Evolutionary conservation across 2,329 filamentous ascomycete species (phyloP).

Genomic region (Didymella segeticola): DNA sequence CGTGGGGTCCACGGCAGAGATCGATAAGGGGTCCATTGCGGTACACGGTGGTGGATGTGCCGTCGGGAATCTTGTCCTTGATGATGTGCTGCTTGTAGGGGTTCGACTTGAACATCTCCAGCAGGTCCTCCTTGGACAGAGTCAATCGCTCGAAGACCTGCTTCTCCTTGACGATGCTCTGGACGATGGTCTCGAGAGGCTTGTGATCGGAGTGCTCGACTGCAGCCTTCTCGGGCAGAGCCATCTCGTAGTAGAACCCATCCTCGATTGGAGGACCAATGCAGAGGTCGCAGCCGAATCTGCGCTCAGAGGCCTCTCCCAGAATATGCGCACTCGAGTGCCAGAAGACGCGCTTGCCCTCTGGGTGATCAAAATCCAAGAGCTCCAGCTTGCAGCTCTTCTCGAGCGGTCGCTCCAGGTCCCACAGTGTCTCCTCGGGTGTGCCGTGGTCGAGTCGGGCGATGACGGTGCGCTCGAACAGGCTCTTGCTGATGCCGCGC

Average conservation of each 20-base stretch:
- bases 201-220: constrained; percentile 83
- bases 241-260: constrained; percentile 99
- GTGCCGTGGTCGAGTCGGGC: constrained; percentile 78
- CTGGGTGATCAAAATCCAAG: constrained; percentile 76
- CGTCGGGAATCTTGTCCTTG: constrained; percentile 86
- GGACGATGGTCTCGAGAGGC: constrained; percentile 79
- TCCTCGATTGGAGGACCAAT: constrained; percentile 91
- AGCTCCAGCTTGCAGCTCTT: constrained; percentile 84
- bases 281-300: constrained; percentile 90
- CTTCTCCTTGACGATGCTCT: constrained; percentile 92
- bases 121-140: constrained; percentile 86
- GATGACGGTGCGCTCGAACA: constrained; percentile 85
- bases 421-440: constrained; percentile 83
- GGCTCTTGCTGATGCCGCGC: constrained; percentile 81
- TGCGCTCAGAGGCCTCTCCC: constrained; percentile 90
- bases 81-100: constrained; percentile 99
- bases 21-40: constrained; percentile 93
- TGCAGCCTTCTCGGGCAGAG: constrained; percentile 71
- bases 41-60: constrained; percentile 92
- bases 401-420: constrained; percentile 89
- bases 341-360: constrained; percentile 96
- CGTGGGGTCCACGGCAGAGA: constrained; percentile 92
- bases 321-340: constrained; percentile 94
- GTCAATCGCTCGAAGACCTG: constrained; percentile 91
- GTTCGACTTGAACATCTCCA: constrained; percentile 97